Evolutionary conservation across 2,329 filamentous ascomycete genomes (phyloP).

Genomic region (Microcyclospora tardicrescens): DNA sequence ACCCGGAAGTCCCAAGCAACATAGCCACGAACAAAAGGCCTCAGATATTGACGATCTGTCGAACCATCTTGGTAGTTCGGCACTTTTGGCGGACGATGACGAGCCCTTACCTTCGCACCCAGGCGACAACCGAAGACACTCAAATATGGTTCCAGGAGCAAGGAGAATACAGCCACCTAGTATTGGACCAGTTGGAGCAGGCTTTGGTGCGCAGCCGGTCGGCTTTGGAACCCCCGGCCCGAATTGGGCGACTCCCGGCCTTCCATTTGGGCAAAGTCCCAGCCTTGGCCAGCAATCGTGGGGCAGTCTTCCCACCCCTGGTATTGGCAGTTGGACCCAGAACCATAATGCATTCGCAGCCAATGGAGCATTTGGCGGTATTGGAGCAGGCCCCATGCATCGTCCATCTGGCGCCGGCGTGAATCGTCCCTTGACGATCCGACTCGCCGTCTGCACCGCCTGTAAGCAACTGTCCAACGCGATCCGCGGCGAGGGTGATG

Average conservation of each 20-base stretch:
- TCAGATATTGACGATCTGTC: slow-evolving; percentile 37
- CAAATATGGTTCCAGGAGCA: slow-evolving; percentile 22
- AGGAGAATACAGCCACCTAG: neutral
- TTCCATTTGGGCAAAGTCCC: slow-evolving; percentile 26
- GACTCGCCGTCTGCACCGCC: slow-evolving; percentile 62
- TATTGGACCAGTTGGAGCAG: neutral
- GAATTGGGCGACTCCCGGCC: slow-evolving; percentile 21
- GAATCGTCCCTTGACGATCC: slow-evolving; percentile 51
- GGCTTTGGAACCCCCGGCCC: neutral
- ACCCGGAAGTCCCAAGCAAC: slow-evolving; percentile 56
- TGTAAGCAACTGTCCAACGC: slow-evolving; percentile 50
- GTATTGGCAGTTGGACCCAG: slow-evolving; percentile 23
- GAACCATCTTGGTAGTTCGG: slow-evolving; percentile 76
- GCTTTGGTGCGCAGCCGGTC: neutral
- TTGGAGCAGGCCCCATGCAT: slow-evolving; percentile 36
- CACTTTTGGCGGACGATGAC: slow-evolving; percentile 61
- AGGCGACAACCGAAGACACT: slow-evolving; percentile 25
- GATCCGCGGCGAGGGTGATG: slow-evolving; percentile 37
- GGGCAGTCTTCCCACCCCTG: slow-evolving; percentile 23
- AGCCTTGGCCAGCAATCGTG: slow-evolving; percentile 24
- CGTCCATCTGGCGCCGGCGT: slow-evolving; percentile 13
- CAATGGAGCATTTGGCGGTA: slow-evolving; percentile 37
- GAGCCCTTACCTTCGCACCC: slow-evolving; percentile 43
- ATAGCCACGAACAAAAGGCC: slow-evolving; percentile 27
- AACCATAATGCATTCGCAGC: slow-evolving; percentile 28